Conservation (phyloP, 345 rosid genomes). For the Acer campestre region DNA sequence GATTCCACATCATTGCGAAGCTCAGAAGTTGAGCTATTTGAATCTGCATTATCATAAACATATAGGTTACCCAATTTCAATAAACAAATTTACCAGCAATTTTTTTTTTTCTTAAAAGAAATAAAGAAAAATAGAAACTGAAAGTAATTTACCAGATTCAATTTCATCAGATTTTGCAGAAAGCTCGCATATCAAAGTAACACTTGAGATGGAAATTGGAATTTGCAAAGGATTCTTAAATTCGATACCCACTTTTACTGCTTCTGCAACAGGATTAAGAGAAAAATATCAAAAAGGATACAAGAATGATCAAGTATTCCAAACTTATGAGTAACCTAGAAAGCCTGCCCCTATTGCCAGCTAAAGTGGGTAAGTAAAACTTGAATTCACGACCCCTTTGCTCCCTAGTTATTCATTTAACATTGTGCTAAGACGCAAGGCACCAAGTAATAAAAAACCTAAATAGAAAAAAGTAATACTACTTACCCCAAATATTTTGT, state of each 20-base stretch:
- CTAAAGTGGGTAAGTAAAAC: not conserved
- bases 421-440: not conserved
- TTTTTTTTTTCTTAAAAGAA: not conserved
- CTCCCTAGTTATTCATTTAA: not conserved
- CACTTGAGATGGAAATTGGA: slow-evolving; percentile 64
- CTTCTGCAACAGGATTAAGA: slow-evolving; percentile 53
- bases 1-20: slow-evolving; percentile 40
- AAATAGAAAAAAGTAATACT: not conserved
- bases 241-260: slow-evolving; percentile 72
- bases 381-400: not conserved
- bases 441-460: not conserved
- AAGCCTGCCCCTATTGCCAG: slow-evolving; percentile 1
- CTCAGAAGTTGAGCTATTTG: slow-evolving; percentile 48
- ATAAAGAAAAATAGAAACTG: slow-evolving; percentile 22
- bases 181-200: slow-evolving; percentile 83
- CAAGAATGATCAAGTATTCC: not conserved
- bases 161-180: slow-evolving; percentile 58
- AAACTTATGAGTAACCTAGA: not conserved
- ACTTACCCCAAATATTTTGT: not conserved
- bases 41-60: slow-evolving; percentile 40
- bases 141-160: slow-evolving; percentile 50
- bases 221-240: slow-evolving; percentile 84
- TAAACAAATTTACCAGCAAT: not conserved
- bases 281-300: slow-evolving; percentile 5
- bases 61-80: slow-evolving; percentile 5